Percentiles rank a stretch among this genome's conserved stretches.
phyloP scores from a whole-genome alignment of 495 filamentous ascomycete genomes.

The Penicillium desertorum region DNA sequence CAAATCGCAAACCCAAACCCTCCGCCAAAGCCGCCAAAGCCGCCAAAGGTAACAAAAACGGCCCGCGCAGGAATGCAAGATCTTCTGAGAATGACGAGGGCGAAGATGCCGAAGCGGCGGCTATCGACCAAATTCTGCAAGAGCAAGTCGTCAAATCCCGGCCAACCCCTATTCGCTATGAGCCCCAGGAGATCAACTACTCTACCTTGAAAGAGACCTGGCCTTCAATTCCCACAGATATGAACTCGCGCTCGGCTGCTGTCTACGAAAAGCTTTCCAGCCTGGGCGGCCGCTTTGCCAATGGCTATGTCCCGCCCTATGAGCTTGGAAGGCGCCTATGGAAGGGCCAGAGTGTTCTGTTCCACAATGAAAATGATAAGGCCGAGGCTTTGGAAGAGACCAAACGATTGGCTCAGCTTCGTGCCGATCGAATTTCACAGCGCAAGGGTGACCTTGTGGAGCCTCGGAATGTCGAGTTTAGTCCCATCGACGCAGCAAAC shows the following conservation, averaged over 20 bases:
- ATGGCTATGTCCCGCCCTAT: conserved; percentile 41
- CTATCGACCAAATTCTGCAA: conserved; percentile 35
- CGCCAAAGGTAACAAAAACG: conserved; percentile 14
- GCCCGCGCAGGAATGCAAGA: conserved; percentile 8
- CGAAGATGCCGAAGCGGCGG: conserved; percentile 23
- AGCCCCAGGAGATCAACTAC: conserved; percentile 32
- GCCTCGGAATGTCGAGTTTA: conserved; percentile 36
- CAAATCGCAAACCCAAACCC: conserved; percentile 24
- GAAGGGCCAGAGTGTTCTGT: conserved; percentile 43
- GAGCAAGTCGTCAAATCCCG: conserved; percentile 35
- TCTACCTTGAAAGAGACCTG: conserved; percentile 40
- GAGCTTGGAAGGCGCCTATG: conserved; percentile 44
- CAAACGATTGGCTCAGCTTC: conserved; percentile 37
- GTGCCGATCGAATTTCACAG: conserved; percentile 45
- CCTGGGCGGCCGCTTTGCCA: conserved; percentile 37
- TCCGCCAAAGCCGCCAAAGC: conserved; percentile 4
- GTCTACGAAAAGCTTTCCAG: conserved; percentile 40
- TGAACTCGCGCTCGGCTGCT: conserved; percentile 30
- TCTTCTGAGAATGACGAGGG: conserved; percentile 24
- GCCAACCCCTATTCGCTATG: conserved; percentile 37
- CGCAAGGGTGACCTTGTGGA: conserved; percentile 42
- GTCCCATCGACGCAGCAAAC: conserved; percentile 55
- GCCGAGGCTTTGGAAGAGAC: conserved; percentile 37
- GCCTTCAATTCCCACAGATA: conserved; percentile 42
- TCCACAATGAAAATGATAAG: conserved; percentile 42